Percentiles rank a stretch among this genome's conserved stretches.
Evolutionary conservation across 495 filamentous ascomycete genomes (phyloP).

Genomic region (Penicillium pulvis): DNA sequence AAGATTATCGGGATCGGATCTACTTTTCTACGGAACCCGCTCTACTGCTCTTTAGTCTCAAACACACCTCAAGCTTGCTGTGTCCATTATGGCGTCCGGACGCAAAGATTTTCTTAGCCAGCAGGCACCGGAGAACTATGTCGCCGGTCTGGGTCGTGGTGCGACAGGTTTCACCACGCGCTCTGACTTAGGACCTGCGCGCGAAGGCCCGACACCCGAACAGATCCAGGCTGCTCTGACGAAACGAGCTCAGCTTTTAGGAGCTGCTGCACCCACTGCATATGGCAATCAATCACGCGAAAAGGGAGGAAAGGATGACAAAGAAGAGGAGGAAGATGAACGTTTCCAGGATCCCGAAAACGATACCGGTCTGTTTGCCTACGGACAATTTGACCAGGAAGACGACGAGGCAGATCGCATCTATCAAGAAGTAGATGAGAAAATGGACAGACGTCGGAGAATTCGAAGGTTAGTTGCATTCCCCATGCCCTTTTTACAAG

Average conservation of each 20-base stretch:
- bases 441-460: slow-evolving; percentile 87
- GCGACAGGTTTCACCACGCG: slow-evolving; percentile 98
- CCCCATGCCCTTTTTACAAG: slow-evolving; percentile 24
- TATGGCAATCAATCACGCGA: slow-evolving; percentile 73
- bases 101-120: slow-evolving; percentile 91
- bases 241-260: slow-evolving; percentile 83
- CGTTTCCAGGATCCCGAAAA: slow-evolving; percentile 96
- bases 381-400: slow-evolving; percentile 90
- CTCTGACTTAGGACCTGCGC: slow-evolving; percentile 92
- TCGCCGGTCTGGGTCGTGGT: slow-evolving; percentile 95
- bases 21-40: slow-evolving; percentile 30
- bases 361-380: slow-evolving; percentile 92
- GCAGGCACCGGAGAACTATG: slow-evolving; percentile 95
- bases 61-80: slow-evolving; percentile 10
- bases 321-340: slow-evolving; percentile 78
- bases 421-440: slow-evolving; percentile 93
- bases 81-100: slow-evolving; percentile 62
- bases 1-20: slow-evolving; percentile 44
- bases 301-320: slow-evolving; percentile 59
- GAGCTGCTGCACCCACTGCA: slow-evolving; percentile 74
- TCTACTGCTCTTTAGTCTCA: slow-evolving; percentile 8
- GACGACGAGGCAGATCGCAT: slow-evolving; percentile 97
- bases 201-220: slow-evolving; percentile 95
- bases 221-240: slow-evolving; percentile 97
- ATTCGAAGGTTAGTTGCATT: slow-evolving; percentile 78